phyloP scores from a whole-genome alignment of 2,329 filamentous ascomycete genomes.

The Diaporthe citriasiana region DNA sequence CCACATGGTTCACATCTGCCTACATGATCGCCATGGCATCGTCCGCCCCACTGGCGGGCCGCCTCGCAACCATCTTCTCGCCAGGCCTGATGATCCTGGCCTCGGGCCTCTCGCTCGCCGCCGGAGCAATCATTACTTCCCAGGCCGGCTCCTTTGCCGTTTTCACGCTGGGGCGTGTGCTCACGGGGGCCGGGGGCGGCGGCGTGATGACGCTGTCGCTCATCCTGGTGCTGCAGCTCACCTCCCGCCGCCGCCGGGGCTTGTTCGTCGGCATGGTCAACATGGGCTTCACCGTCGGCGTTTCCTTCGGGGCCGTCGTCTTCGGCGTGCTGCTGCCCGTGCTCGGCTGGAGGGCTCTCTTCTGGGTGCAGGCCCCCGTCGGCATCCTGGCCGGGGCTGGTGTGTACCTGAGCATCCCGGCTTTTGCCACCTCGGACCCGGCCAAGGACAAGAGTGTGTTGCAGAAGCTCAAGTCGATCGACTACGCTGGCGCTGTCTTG shows the following conservation, averaged over 20 bases:
- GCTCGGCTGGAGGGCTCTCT: conserved; percentile 74
- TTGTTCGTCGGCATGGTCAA: conserved; percentile 83
- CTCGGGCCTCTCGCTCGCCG: conserved; percentile 69
- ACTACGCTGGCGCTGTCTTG: conserved; percentile 80
- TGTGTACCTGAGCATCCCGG: conserved; percentile 76
- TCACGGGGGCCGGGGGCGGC: conserved; percentile 78
- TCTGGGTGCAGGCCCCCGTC: conserved; percentile 79
- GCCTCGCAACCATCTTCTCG: conserved; percentile 81
- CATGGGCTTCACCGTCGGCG: conserved; percentile 77
- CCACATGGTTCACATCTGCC: conserved; percentile 85
- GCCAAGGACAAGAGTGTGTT: conserved; percentile 58
- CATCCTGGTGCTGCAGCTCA: conserved; percentile 83
- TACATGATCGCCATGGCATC: conserved; percentile 76
- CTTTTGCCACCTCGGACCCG: conserved; percentile 49
- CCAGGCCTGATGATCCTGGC: conserved; percentile 75
- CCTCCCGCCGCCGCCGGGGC: conserved; percentile 76
- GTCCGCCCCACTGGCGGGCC: conserved; percentile 77
- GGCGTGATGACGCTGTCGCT: conserved; percentile 81
- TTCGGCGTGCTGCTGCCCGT: conserved; percentile 74
- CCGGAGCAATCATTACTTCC: conserved; percentile 76
- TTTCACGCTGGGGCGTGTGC: conserved; percentile 78
- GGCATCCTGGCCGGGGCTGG: conserved; percentile 72
- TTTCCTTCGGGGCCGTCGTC: conserved; percentile 79
- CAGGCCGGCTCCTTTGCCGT: conserved; percentile 68
- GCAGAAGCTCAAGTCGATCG: conserved; percentile 74